Conservation (phyloP, 2,329 filamentous ascomycete genomes). For the Fusarium brevicatenulatum region DNA sequence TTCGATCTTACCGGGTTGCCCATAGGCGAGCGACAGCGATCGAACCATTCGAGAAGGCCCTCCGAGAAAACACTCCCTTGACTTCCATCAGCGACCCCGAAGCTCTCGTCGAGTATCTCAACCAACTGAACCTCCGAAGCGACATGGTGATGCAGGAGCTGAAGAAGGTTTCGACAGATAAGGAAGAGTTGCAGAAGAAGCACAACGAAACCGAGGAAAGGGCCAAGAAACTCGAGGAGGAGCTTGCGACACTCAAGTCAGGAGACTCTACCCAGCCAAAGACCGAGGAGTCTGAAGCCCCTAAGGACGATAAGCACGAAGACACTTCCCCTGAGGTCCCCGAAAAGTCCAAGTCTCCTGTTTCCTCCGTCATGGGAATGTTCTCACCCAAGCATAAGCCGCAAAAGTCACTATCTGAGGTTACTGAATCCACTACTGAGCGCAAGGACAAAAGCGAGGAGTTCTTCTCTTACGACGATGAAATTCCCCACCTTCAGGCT, state of each 20-base stretch:
- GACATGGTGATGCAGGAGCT: constrained; percentile 96
- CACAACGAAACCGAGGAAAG: constrained; percentile 74
- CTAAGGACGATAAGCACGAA: constrained; percentile 44
- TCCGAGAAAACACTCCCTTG: constrained; percentile 92
- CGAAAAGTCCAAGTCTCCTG: constrained; percentile 56
- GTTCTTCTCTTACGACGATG: constrained; percentile 92
- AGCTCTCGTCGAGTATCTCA: constrained; percentile 88
- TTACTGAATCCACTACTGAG: constrained; percentile 37
- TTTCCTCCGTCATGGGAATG: constrained; percentile 59
- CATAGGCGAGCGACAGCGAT: constrained; percentile 88
- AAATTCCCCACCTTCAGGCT: constrained; percentile 82
- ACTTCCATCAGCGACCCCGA: constrained; percentile 87
- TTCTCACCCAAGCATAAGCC: constrained; percentile 61
- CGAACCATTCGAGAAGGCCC: constrained; percentile 89
- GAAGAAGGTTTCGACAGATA: constrained; percentile 84
- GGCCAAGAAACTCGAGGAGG: constrained; percentile 69
- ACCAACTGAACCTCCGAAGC: constrained; percentile 83
- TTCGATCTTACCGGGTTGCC: constrained; percentile 91
- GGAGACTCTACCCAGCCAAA: constrained; percentile 42
- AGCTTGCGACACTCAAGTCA: constrained; percentile 64
- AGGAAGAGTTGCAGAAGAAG: constrained; percentile 82
- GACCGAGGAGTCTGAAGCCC: constrained; percentile 47
- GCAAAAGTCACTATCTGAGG: constrained; percentile 43
- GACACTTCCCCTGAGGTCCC: constrained; percentile 37
- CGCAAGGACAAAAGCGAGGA: constrained; percentile 66